Conservation (phyloP, 1,284 basidiomycete genomes). For the Sanguinoderma infundibulare region DNA sequence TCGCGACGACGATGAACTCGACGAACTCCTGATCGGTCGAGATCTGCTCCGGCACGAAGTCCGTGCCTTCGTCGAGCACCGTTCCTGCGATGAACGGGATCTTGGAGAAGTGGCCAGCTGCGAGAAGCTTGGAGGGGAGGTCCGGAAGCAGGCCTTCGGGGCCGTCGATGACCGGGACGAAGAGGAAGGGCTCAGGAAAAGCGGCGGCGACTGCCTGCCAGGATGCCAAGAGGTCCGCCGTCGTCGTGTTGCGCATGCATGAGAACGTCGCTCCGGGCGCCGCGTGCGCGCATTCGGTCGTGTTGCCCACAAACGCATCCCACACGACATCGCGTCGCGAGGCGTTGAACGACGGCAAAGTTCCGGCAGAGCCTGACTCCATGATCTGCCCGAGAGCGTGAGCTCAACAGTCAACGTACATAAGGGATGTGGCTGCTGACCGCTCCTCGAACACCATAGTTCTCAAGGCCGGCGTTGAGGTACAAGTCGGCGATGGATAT, state of each 20-base stretch:
- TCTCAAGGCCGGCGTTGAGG: slow-evolving; percentile 45
- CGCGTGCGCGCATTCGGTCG: slow-evolving; percentile 12
- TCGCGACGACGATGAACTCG: slow-evolving; percentile 8
- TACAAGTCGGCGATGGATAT: slow-evolving; percentile 48
- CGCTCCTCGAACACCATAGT: slow-evolving; percentile 43
- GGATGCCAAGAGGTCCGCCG: slow-evolving; percentile 7
- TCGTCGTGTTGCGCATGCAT: slow-evolving; percentile 5
- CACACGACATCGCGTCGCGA: slow-evolving; percentile 14
- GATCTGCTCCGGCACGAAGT: slow-evolving; percentile 38
- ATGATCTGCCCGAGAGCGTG: slow-evolving; percentile 8
- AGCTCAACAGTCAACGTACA: not conserved
- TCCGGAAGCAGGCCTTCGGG: slow-evolving; percentile 18
- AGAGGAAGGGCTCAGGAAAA: slow-evolving; percentile 14
- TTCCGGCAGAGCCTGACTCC: slow-evolving; percentile 21
- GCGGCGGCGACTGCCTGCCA: not conserved
- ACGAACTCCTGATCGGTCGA: slow-evolving; percentile 37
- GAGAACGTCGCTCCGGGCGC: slow-evolving; percentile 1
- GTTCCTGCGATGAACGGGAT: slow-evolving; percentile 25
- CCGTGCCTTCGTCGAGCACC: slow-evolving; percentile 38
- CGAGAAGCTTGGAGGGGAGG: slow-evolving; percentile 21
- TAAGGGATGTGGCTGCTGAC: slow-evolving; percentile 35
- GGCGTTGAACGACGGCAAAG: slow-evolving; percentile 13
- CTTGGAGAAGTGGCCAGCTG: slow-evolving; percentile 20
- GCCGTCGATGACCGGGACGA: slow-evolving; percentile 23
- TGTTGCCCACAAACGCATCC: slow-evolving; percentile 14